Base-by-base conservation (phyloP, 2,329 filamentous ascomycete genomes). In the Arthrinium phaeospermum region DNA sequence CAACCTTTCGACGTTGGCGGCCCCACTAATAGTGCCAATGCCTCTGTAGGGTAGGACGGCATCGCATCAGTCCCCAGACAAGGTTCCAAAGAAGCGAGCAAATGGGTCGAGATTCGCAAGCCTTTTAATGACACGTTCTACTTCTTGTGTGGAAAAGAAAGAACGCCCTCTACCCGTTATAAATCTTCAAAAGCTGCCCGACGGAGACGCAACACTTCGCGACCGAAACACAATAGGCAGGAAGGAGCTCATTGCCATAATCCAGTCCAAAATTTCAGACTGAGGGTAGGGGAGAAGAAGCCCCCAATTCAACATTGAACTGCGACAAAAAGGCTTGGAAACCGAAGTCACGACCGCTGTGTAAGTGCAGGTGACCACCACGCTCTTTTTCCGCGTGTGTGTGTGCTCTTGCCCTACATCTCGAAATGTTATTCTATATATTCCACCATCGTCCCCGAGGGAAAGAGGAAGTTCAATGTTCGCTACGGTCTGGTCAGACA, bases 1-100 rank as follows among this genome's bases (percentile, higher is more conserved):
- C 34, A 13, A 14, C 34, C 57, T 64, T 41, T 41, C 19, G 10
- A 41, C 22, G 57, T 64, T n/a, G 34, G 22, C 10, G 2, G 57
- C 34, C 57, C 57, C 57, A 64, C 57, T 64, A 64, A 41, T 64
- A 13, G 34, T 64, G 57, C 57, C 57, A 37, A 64, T 64, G 19
- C 57, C 13, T n/a, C 3, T n/a, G 19, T 6, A 64, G 57, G 57
- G 57, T 64, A 64, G 34, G 30, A 64, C 57, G 57, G 57, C 57
- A 64, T n/a, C 16, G 14, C 45, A 49, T 49, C 19, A 49, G 46
- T 10, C 46, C 46, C 34, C 34, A 64, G 41, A 64, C 34, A 41
- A 41, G 37, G 37, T 41, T n/a, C 57, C 37, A 41, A 41, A 41
- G 57, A 64, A 41, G 57, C 57, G 57, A 64, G 34, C 34, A 10